Base-by-base conservation (phyloP, 176 grass and related monocot genomes). In the Oryza brachyantha region DNA sequence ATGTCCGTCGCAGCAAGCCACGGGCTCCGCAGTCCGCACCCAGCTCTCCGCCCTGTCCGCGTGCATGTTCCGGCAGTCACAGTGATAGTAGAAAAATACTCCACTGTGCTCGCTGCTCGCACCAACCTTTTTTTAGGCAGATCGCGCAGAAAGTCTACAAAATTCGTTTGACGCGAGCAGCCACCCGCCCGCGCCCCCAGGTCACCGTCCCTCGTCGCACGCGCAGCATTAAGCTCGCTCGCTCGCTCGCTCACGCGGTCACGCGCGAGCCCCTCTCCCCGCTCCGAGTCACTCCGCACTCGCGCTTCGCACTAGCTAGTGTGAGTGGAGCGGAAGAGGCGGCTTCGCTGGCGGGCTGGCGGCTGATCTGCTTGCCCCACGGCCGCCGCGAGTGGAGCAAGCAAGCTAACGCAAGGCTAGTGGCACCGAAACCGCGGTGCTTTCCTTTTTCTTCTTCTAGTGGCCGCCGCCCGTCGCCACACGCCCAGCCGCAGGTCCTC, bases 171-270 rank as follows among this genome's bases (percentile, higher is more conserved):
- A 55, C 70, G 79, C 27, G 66, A 71, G 66, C 79, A 60, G 24
- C 37, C 54, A 29, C 77, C 48, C 48, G 7, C 48, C 48, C 48
- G 48, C 48, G 48, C 48, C 48, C 48, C 58, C 46, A 46, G 19
- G 86, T 77, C 82, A 57, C 87, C 82, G 75, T 84, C 82, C 42
- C 43, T 10, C 35, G 64, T 81, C 81, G 77, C 82, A 85, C 59
- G 77, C 82, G 82, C 29, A 57, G 75, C 86, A 66, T 37, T 83
- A 35, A 81, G 13, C 58, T 10, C 19, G 19, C 50, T n/a, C 19
- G 13, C 58, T 10, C 19, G 19, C 50, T n/a, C 19, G 14, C 41
- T 43, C 41, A 43, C 50, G 21, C 17, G 21, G 19, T 55, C 50
- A 55, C 52, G 21, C 52, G 19, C n/a, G 65, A 42, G 80, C 85